A percentile compares a stretch with the other conserved stretches of the same genome.
phyloP scores from a whole-genome alignment of 306 rosid species.

The Gastrolobium villosum region DNA sequence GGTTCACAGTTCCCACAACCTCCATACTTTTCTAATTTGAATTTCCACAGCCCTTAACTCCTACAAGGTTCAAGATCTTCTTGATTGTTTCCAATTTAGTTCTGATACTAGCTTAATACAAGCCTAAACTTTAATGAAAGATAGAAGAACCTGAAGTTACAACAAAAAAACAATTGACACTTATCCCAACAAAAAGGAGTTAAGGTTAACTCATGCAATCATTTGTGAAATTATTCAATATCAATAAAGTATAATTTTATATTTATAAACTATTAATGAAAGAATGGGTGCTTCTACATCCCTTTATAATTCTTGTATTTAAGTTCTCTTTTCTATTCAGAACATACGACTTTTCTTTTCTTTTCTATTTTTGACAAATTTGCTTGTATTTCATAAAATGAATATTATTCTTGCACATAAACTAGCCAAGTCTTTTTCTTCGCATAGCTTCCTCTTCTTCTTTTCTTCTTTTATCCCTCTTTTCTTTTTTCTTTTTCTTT shows the following conservation, averaged over 20 bases:
- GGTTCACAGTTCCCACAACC: constrained; percentile 8
- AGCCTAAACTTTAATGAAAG: constrained; percentile 24
- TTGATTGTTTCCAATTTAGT: constrained; percentile 16
- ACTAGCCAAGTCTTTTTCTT: constrained; percentile 35
- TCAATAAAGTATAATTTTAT: constrained; percentile 24
- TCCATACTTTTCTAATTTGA: constrained; percentile 4
- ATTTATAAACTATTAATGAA: constrained; percentile 21
- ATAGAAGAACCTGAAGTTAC: constrained; percentile 6
- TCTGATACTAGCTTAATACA: constrained; percentile 14
- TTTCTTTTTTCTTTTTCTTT: too few relatives aligned
- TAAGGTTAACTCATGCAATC: constrained; percentile 4
- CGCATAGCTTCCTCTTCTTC: constrained; percentile 41
- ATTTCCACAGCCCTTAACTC: constrained; percentile 6
- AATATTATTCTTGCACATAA: constrained; percentile 35
- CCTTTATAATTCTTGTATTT: constrained; percentile 30
- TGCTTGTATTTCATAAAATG: constrained; percentile 36
- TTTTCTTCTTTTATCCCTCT: too few relatives aligned
- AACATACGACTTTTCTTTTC: not conserved
- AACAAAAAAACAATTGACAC: constrained; percentile 14
- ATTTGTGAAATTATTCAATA: constrained; percentile 15
- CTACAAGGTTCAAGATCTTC: constrained; percentile 5
- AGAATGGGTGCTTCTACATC: constrained; percentile 20
- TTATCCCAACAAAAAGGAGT: constrained; percentile 24
- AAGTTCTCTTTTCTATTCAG: constrained; percentile 17
- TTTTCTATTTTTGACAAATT: constrained; percentile 27